These are phyloP conservation scores for Fusarium nygamai DNA, from an alignment of 2,329 filamentous ascomycete species.

Conservation along the genomic window DNA sequence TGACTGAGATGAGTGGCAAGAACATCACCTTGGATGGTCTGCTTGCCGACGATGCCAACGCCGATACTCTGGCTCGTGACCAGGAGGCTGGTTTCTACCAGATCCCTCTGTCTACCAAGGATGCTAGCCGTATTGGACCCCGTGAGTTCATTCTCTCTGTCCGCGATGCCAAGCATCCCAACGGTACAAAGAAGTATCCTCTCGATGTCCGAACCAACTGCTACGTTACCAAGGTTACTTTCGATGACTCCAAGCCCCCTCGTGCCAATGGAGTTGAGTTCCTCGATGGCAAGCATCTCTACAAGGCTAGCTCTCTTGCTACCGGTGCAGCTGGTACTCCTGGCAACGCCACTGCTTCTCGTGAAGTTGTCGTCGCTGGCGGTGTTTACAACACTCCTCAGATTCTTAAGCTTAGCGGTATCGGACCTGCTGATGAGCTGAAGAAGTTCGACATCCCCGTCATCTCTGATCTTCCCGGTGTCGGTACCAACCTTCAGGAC, in stretches of 20 bases:
- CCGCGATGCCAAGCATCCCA: slow-evolving; percentile 23
- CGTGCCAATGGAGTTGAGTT: slow-evolving; percentile 48
- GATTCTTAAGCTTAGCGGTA: slow-evolving; percentile 61
- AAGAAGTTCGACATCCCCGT: slow-evolving; percentile 55
- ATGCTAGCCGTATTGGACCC: slow-evolving; percentile 61
- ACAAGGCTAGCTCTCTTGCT: slow-evolving; percentile 30
- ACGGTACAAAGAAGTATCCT: slow-evolving; percentile 34
- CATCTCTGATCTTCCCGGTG: slow-evolving; percentile 60
- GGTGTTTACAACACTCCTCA: slow-evolving; percentile 63
- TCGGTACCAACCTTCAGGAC: slow-evolving; percentile 68
- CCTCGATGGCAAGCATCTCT: slow-evolving; percentile 41
- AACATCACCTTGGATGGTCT: slow-evolving; percentile 30
- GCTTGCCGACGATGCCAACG: slow-evolving; percentile 30
- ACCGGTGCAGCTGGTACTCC: slow-evolving; percentile 14
- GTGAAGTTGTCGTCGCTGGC: slow-evolving; percentile 61
- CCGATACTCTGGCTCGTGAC: slow-evolving; percentile 32
- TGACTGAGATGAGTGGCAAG: slow-evolving; percentile 11
- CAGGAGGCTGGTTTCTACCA: slow-evolving; percentile 58
- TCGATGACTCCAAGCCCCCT: slow-evolving; percentile 45
- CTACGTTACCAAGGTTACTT: slow-evolving; percentile 51
- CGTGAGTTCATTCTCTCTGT: slow-evolving; percentile 62
- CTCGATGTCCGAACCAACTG: slow-evolving; percentile 37
- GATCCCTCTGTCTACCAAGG: slow-evolving; percentile 64
- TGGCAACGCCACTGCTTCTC: slow-evolving; percentile 41
- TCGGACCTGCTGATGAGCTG: slow-evolving; percentile 57